These are phyloP conservation scores for Neurospora sp. DNA, from an alignment of 495 filamentous ascomycete species.

Conservation along the genomic window DNA sequence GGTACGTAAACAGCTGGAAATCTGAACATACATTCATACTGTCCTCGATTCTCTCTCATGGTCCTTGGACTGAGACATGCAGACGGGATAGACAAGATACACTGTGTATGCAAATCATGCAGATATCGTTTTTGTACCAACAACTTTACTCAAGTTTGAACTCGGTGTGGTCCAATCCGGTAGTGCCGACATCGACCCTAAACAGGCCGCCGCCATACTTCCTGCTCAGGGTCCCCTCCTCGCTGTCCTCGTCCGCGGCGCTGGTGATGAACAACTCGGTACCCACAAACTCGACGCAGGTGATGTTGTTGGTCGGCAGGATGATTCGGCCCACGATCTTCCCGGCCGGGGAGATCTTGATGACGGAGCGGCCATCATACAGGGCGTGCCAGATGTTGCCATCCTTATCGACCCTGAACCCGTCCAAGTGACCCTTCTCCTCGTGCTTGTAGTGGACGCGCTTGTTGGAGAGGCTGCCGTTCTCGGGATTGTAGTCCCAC, in stretches of 20 bases:
- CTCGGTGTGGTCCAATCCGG: slow-evolving; percentile 46
- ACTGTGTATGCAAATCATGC: neutral
- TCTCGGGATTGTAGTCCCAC: slow-evolving; percentile 59
- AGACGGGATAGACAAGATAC: neutral
- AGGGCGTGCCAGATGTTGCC: slow-evolving; percentile 73
- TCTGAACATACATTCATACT: neutral
- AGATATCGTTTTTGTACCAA: neutral
- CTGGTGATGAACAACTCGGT: slow-evolving; percentile 68
- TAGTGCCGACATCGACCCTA: slow-evolving; percentile 55
- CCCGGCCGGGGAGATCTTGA: slow-evolving; percentile 56
- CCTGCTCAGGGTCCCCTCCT: slow-evolving; percentile 41
- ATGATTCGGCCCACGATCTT: slow-evolving; percentile 55
- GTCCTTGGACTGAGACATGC: neutral
- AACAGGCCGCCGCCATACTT: slow-evolving; percentile 57
- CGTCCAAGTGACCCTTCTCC: slow-evolving; percentile 58
- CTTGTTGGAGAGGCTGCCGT: slow-evolving; percentile 55
- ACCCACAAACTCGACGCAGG: slow-evolving; percentile 64
- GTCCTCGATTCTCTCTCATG: neutral
- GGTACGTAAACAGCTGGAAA: neutral
- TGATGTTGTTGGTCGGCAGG: slow-evolving; percentile 59
- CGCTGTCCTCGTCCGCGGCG: slow-evolving; percentile 49
- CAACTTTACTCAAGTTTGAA: slow-evolving; percentile 34
- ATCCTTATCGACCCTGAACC: slow-evolving; percentile 61
- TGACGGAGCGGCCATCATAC: slow-evolving; percentile 58
- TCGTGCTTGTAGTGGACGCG: slow-evolving; percentile 57